A percentile compares a stretch with the other conserved stretches of the same genome.
Conservation (phyloP, 371 early-diverging fungal species). For the Aphelidium insulamus region DNA sequence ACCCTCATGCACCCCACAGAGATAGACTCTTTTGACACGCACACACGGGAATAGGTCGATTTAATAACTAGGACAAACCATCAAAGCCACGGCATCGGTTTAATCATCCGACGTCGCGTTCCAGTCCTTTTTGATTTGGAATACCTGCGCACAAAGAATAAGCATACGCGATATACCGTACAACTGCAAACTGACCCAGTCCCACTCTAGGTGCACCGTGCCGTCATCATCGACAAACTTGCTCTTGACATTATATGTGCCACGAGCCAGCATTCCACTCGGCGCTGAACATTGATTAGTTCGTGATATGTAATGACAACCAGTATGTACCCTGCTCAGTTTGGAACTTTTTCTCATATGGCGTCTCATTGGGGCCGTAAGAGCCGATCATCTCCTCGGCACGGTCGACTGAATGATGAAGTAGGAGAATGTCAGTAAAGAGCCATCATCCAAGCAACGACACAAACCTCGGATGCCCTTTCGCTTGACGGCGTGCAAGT, state of each 20-base stretch:
- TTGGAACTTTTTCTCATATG: constrained; percentile 59
- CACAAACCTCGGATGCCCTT: constrained; percentile 39
- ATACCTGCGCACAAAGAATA: constrained; percentile 3
- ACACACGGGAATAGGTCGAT: too few relatives aligned
- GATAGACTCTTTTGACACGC: background rate
- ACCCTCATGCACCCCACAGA: background rate
- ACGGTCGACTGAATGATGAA: constrained; percentile 45
- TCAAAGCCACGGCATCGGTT: too few relatives aligned
- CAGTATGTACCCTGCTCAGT: too few relatives aligned
- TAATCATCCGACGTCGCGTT: too few relatives aligned
- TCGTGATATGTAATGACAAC: too few relatives aligned
- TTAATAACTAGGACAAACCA: too few relatives aligned
- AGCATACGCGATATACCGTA: background rate
- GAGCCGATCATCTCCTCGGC: constrained; percentile 88
- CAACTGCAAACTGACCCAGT: constrained; percentile 6
- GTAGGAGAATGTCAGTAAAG: background rate
- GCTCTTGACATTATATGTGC: constrained; percentile 3
- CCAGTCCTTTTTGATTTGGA: constrained; percentile 16
- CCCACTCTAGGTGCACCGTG: constrained; percentile 9
- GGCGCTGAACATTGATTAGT: too few relatives aligned
- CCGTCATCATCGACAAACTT: constrained; percentile 13
- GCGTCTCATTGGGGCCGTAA: constrained; percentile 54
- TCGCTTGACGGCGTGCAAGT: constrained; percentile 79
- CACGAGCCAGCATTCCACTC: too few relatives aligned
- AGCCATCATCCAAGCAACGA: background rate